Evolutionary conservation across 257 asterid species (phyloP).

Genomic region (Phtheirospermum japonicum): DNA sequence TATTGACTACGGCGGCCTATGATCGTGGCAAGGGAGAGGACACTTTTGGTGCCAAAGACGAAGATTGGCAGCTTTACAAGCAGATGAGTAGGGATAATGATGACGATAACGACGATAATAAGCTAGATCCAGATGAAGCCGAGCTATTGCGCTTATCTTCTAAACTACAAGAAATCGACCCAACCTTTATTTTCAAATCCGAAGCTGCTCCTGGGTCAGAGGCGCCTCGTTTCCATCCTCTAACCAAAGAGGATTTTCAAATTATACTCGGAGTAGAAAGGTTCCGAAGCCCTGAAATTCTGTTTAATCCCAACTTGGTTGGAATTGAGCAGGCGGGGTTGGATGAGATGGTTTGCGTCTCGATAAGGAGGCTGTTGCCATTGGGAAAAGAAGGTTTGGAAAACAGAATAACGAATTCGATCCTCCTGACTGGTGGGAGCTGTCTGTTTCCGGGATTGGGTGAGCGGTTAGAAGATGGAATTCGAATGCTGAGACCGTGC

Average conservation of each 20-base stretch:
- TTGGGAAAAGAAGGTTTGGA: slow-evolving; percentile 40
- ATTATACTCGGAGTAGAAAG: slow-evolving; percentile 81
- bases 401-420: slow-evolving; percentile 64
- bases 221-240: no score
- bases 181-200: no score
- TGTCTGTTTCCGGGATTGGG: slow-evolving; percentile 74
- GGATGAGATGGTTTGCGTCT: slow-evolving; percentile 80
- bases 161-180: no score
- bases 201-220: no score
- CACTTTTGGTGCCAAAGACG: no score
- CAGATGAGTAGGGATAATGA: slow-evolving; percentile 90
- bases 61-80: slow-evolving; percentile 99
- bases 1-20: slow-evolving; percentile 93
- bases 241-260: slow-evolving; percentile 87
- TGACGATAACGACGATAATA: slow-evolving; percentile 83
- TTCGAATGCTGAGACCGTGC: slow-evolving; percentile 73
- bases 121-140: no score
- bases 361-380: slow-evolving; percentile 69
- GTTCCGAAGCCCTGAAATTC: slow-evolving; percentile 87
- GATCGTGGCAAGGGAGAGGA: no score
- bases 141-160: no score
- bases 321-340: slow-evolving; percentile 93
- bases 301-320: slow-evolving; percentile 69
- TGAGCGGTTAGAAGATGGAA: slow-evolving; percentile 79
- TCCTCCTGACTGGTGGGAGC: slow-evolving; percentile 91